These are phyloP conservation scores for Rhodotorula sp. DNA, from an alignment of 1,284 basidiomycete species.

Conservation along the genomic window DNA sequence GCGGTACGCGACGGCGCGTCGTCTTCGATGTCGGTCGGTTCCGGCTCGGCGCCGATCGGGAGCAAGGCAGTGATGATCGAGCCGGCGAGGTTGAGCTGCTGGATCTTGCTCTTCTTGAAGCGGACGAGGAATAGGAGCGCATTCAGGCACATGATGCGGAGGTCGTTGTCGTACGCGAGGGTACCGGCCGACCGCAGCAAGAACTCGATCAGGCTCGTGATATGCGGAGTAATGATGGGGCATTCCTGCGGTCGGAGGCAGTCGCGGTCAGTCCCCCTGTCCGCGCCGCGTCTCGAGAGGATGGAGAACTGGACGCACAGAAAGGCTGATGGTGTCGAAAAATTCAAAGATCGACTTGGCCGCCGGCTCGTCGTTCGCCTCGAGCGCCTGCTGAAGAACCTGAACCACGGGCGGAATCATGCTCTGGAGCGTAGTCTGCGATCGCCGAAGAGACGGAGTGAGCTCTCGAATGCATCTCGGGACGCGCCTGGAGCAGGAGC, in stretches of 20 bases:
- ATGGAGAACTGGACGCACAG: slow-evolving; percentile 58
- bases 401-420: slow-evolving; percentile 87
- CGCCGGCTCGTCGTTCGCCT: slow-evolving; percentile 73
- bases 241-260: slow-evolving; percentile 65
- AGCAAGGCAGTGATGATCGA: slow-evolving; percentile 88
- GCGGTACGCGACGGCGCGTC: slow-evolving; percentile 65
- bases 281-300: background rate
- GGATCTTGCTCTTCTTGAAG: slow-evolving; percentile 93
- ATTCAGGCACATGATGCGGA: slow-evolving; percentile 89
- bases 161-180: slow-evolving; percentile 70
- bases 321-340: slow-evolving; percentile 89
- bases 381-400: slow-evolving; percentile 86
- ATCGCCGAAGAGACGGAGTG: background rate
- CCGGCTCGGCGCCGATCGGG: slow-evolving; percentile 87
- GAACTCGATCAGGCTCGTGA: slow-evolving; percentile 85
- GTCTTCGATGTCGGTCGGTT: slow-evolving; percentile 79
- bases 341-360: slow-evolving; percentile 93
- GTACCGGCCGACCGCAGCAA: slow-evolving; percentile 83
- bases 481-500: no score
- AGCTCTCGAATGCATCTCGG: background rate
- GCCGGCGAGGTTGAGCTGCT: slow-evolving; percentile 78
- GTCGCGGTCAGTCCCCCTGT: background rate
- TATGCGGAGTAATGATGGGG: slow-evolving; percentile 84
- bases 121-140: slow-evolving; percentile 76
- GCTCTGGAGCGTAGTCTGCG: slow-evolving; percentile 80